Conservation (phyloP, 768 basidiomycete species). For the Boletellus ananas region DNA sequence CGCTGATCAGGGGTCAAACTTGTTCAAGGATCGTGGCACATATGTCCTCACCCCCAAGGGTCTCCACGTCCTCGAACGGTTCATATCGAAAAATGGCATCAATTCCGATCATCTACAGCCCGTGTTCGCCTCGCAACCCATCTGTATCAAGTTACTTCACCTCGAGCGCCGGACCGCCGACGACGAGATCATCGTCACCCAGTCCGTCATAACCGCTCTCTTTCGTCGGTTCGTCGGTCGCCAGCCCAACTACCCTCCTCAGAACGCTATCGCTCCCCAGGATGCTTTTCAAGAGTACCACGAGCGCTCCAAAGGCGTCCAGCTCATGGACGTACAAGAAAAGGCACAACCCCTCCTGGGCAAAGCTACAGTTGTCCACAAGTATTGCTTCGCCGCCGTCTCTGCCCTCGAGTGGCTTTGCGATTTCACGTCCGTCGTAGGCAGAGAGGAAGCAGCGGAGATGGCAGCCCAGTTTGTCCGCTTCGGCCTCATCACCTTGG, state of each 20-base stretch:
- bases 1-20: constrained; percentile 78
- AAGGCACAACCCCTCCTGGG: constrained; percentile 54
- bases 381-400: constrained; percentile 81
- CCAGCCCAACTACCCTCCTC: constrained; percentile 69
- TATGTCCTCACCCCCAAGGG: constrained; percentile 97
- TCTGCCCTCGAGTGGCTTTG: constrained; percentile 94
- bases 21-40: constrained; percentile 97
- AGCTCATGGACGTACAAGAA: constrained; percentile 68
- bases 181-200: constrained; percentile 96
- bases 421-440: constrained; percentile 95
- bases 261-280: constrained; percentile 40
- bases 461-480: constrained; percentile 98
- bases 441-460: constrained; percentile 94
- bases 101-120: constrained; percentile 87
- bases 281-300: constrained; percentile 73
- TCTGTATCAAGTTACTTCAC: constrained; percentile 96
- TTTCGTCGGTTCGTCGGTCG: constrained; percentile 95
- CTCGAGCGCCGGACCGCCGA: constrained; percentile 89
- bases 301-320: constrained; percentile 72
- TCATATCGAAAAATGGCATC: constrained; percentile 99
- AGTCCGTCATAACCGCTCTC: constrained; percentile 88
- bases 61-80: constrained; percentile 97
- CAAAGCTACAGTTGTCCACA: constrained; percentile 44
- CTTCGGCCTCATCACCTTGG: constrained; percentile 83
- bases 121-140: constrained; percentile 89